Percentiles rank a stretch among this genome's conserved stretches.
These are phyloP conservation scores for Voacanga thouarsii DNA, from an alignment of 257 asterid genomes.

Conservation along the genomic window DNA sequence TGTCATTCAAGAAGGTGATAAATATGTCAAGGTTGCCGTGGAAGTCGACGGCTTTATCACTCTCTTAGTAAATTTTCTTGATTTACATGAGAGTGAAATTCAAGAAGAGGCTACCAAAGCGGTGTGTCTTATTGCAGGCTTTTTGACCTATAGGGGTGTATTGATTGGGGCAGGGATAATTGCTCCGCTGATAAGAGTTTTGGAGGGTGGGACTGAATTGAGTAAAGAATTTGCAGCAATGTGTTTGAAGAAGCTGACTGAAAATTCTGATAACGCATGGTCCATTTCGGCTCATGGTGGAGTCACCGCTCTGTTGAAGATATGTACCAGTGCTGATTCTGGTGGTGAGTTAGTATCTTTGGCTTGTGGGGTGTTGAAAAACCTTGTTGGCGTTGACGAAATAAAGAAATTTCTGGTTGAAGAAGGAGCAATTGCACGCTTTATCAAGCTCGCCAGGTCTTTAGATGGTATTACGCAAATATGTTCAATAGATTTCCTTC, in stretches of 20 bases:
- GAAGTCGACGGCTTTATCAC: constrained; percentile 54
- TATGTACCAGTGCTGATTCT: constrained; percentile 37
- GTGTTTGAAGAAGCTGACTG: constrained; percentile 77
- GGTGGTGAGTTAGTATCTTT: constrained; percentile 43
- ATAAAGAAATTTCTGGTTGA: constrained; percentile 85
- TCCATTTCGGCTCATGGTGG: constrained; percentile 96
- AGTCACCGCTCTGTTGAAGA: constrained; percentile 66
- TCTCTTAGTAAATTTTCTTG: constrained; percentile 57
- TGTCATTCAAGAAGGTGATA: constrained; percentile 59
- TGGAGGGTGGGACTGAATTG: constrained; percentile 60
- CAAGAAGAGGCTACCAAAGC: constrained; percentile 64
- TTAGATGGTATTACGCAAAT: constrained; percentile 55
- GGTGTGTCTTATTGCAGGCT: constrained; percentile 54
- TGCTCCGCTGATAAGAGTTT: constrained; percentile 58
- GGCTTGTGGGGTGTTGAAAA: constrained; percentile 81
- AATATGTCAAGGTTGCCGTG: constrained; percentile 46
- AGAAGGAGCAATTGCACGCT: constrained; percentile 57
- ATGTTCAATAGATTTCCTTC: constrained; percentile 65
- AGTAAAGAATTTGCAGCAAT: constrained; percentile 59
- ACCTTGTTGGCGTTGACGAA: constrained; percentile 78
- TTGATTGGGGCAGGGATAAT: constrained; percentile 57
- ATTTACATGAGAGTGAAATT: constrained; percentile 48
- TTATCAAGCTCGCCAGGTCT: constrained; percentile 51
- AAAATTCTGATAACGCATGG: constrained; percentile 93
- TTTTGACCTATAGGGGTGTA: constrained; percentile 28